Base-by-base conservation (phyloP, 495 filamentous ascomycete genomes). In the Penicillium bialowiezense region DNA sequence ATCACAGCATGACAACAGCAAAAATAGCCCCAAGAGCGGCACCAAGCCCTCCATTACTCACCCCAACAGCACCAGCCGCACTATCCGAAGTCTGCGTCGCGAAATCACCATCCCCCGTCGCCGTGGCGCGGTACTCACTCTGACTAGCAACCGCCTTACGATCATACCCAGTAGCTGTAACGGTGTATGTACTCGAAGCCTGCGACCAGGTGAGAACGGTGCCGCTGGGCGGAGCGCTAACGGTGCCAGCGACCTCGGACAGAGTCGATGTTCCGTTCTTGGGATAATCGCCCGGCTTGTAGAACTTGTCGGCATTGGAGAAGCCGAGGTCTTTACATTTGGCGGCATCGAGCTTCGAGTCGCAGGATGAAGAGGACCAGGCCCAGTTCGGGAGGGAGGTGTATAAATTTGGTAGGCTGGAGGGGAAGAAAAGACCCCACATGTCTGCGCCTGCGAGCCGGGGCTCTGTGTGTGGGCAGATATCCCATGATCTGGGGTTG, bases 141-240 rank as follows among this genome's bases (percentile, higher is more conserved):
- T 58, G 51, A 18, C 54, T 55, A 1, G 46, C 48, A 43, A 62
- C 61, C 29, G 48, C 61, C 45, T 59, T 55, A 3, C n/a, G 12
- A 36, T 62, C 55, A 45, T 51, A 52, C 44, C 61, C 58, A 14
- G 58, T 59, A 9, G 61, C 61, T 7, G 52, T 62, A 23, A 64
- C 55, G 1, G 61, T 64, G 12, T 44, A 62, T 12, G 52, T 62
- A 26, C 52, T 44, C 5, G 44, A 53, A n/a, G 52, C 41, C 48
- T 64, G 61, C 1, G 58, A 62, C 61, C 61, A 64, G 20, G 55
- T 56, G 12, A 64, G 21, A 8, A 64, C 55, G 1, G 61, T 64
- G 21, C 61, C 61, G 24, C 50, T 55, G 0, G 61, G 58, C 6
- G 61, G 61, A 4, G 51, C 55, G 0, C 52, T 53, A 9, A 64